Evolutionary conservation across 768 basidiomycete species (phyloP).

Genomic region (Collybiopsis luxurians): DNA sequence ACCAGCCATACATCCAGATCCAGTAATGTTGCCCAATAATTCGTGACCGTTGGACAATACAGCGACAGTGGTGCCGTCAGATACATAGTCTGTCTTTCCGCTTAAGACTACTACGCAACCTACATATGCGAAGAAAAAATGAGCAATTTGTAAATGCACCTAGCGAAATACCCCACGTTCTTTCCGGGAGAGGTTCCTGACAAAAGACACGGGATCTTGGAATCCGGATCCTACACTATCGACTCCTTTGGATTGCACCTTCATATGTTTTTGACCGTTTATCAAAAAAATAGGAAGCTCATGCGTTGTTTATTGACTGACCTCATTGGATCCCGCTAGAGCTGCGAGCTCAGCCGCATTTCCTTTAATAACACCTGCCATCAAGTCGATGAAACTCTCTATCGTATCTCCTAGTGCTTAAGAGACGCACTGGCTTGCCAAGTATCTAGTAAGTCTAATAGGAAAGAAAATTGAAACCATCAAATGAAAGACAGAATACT

Average conservation of each 20-base stretch:
- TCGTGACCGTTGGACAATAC: slow-evolving; percentile 71
- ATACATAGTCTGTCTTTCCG: slow-evolving; percentile 78
- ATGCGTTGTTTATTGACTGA: slow-evolving; percentile 19
- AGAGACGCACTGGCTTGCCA: slow-evolving; percentile 65
- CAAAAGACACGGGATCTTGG: slow-evolving; percentile 67
- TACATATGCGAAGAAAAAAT: slow-evolving; percentile 23
- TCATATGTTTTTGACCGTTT: background rate
- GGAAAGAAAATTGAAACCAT: slow-evolving; percentile 8
- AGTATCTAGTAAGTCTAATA: slow-evolving; percentile 59
- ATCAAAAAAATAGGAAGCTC: background rate
- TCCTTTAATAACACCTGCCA: slow-evolving; percentile 74
- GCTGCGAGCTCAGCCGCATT: slow-evolving; percentile 89
- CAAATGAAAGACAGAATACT: background rate
- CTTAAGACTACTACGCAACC: slow-evolving; percentile 83
- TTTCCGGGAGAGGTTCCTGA: slow-evolving; percentile 63
- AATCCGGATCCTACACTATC: slow-evolving; percentile 82
- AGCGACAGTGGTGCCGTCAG: slow-evolving; percentile 74
- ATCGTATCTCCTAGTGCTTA: background rate
- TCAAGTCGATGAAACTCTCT: background rate
- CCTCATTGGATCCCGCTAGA: slow-evolving; percentile 74
- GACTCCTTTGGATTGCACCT: slow-evolving; percentile 80
- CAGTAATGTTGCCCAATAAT: slow-evolving; percentile 79
- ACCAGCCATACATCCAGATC: slow-evolving; percentile 84
- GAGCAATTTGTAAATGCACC: background rate
- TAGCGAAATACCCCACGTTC: slow-evolving; percentile 55